Conservation (phyloP, 2,329 filamentous ascomycete species). For the Trichoderma guizhouense region DNA sequence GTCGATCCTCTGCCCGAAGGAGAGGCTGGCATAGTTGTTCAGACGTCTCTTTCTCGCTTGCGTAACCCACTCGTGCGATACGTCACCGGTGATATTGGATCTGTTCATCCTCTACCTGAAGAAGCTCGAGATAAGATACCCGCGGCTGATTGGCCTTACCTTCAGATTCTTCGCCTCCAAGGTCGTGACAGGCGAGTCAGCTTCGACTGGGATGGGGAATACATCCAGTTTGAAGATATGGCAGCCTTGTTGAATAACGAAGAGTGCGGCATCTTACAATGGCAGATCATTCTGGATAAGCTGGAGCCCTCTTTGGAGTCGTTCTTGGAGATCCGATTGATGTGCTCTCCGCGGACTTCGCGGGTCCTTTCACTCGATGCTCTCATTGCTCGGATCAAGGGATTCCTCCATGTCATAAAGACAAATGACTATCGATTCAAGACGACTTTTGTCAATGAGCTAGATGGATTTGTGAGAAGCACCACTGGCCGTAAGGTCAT, state of each 20-base stretch:
- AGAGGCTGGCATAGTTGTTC: constrained; percentile 37
- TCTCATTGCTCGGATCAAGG: constrained; percentile 23
- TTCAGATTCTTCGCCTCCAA: constrained; percentile 36
- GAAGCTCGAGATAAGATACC: constrained; percentile 21
- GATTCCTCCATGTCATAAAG: constrained; percentile 26
- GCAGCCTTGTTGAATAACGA: constrained; percentile 24
- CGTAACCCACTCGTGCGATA: constrained; percentile 45
- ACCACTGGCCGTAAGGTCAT: constrained; percentile 28
- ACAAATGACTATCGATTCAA: constrained; percentile 31
- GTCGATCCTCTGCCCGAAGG: constrained; percentile 28
- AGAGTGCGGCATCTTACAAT: constrained; percentile 36
- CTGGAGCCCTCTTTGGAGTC: constrained; percentile 27
- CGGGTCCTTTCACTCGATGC: constrained; percentile 16
- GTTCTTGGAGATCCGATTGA: constrained; percentile 27
- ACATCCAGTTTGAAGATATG: constrained; percentile 37
- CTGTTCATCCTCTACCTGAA: constrained; percentile 35
- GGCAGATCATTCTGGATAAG: constrained; percentile 39
- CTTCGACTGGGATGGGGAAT: constrained; percentile 40
- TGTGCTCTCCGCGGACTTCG: constrained; percentile 21
- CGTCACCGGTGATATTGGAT: constrained; percentile 41
- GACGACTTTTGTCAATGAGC: constrained; percentile 35
- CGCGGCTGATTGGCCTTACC: constrained; percentile 23
- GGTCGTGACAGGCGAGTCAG: constrained; percentile 43
- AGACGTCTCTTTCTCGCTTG: constrained; percentile 40
- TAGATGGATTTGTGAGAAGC: constrained; percentile 30